These are phyloP conservation scores for Meripilus lineatus DNA, from an alignment of 1,284 basidiomycete species.

Conservation along the genomic window DNA sequence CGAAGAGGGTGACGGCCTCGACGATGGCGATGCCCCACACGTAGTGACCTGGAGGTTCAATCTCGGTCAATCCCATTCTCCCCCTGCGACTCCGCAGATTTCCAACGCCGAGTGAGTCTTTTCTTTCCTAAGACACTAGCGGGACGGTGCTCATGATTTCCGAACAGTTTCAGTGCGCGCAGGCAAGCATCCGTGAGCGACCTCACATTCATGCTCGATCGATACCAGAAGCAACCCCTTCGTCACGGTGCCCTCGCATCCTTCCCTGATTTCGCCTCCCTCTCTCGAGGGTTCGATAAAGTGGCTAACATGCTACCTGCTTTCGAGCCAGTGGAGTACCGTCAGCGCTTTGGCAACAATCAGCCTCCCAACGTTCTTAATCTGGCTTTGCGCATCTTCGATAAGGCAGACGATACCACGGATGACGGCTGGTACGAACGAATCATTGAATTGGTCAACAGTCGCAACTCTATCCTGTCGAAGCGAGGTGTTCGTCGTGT, in stretches of 20 bases:
- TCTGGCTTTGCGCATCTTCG: constrained; percentile 84
- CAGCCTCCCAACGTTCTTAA: constrained; percentile 92
- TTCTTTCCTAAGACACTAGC: constrained; percentile 5
- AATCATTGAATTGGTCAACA: constrained; percentile 74
- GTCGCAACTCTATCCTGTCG: constrained; percentile 57
- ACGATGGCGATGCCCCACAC: constrained; percentile 76
- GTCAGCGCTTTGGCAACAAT: constrained; percentile 63
- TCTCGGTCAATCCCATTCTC: constrained; percentile 78
- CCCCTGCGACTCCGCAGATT: constrained; percentile 80
- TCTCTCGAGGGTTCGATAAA: constrained; percentile 72
- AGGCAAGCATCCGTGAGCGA: constrained; percentile 87
- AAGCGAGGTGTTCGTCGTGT: constrained; percentile 87
- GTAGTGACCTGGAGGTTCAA: constrained; percentile 93
- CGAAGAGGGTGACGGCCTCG: constrained; percentile 78
- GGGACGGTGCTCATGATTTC: constrained; percentile 16
- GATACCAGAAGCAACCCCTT: constrained; percentile 79
- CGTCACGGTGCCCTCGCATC: constrained; percentile 88
- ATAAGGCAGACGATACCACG: constrained; percentile 69
- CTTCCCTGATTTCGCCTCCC: constrained; percentile 71
- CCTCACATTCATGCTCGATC: constrained; percentile 83
- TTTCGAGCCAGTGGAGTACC: constrained; percentile 70
- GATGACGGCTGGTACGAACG: constrained; percentile 79
- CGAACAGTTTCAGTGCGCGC: constrained; percentile 40
- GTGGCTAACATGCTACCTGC: constrained; percentile 63
- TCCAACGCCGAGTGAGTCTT: constrained; percentile 48